Evolutionary conservation across 2,329 filamentous ascomycete genomes (phyloP), one percentile per base, ranked within the genome.

Genomic region (Ustilaginoidea virens): DNA sequence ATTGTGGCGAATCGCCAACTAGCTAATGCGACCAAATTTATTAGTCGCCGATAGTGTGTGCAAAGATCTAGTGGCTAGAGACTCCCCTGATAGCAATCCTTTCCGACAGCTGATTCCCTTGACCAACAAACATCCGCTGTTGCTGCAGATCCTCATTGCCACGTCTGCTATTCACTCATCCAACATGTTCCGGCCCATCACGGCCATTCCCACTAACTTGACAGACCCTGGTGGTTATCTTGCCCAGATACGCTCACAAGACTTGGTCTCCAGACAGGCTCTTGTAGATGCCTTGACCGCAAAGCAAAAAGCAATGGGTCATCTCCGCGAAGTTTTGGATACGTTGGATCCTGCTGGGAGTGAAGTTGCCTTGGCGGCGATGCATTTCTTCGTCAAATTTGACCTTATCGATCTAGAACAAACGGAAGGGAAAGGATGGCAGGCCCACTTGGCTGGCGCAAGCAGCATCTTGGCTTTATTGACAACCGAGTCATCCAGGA

Each of bases 341-440:
- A 49, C 52, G 12, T 40, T 51, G 22, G 48, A 56, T 29, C 44
- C 51, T 5, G 52, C 47, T 2, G 56, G 56, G n/a, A 58, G 52
- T 25, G 60, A 64, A 36, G 56, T 62, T 18, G 45, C 60, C 17
- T 45, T 65, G 11, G 60, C 60, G 7, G 59, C 61, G 2, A 55
- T 63, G 33, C 52, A 64, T 28, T 64, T 65, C 41, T 63, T 65
- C 32, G 51, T 66, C 43, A 62, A 63, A 34, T 61, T 66, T 34
- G 51, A 64, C 28, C 46, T 66, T n/a, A 59, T 66, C 25, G 61
- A 66, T 35, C 43, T 61, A 8, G 57, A 61, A 9, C 54, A 51
- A 33, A 49, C 49, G 14, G 49, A 50, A n/a, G 52, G 51, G 5
- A 52, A 48, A 31, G 49, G 51, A 32, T 65, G 61, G 61, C 54